Evolutionary conservation across 345 rosid species (phyloP).

Genomic region (Gossypium ekmanianum): DNA sequence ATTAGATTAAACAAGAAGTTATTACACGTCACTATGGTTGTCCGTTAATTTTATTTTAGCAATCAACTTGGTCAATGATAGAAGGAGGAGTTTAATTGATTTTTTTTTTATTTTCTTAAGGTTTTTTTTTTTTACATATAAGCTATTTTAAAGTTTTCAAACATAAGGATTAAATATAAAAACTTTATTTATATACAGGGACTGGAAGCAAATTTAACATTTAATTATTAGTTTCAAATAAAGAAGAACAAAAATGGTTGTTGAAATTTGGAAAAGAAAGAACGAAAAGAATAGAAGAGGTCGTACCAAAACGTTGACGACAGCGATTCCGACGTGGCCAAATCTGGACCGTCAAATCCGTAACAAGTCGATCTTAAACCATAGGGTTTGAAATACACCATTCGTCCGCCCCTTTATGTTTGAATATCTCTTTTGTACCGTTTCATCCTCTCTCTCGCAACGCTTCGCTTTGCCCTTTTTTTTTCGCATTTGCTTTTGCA

Average conservation of each 20-base stretch:
- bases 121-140: no score
- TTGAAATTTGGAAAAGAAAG: slow-evolving; percentile 21
- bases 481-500: slow-evolving; percentile 18
- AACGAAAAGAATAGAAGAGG: neutral
- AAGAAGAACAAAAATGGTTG: neutral
- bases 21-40: no score
- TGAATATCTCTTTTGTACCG: slow-evolving; percentile 42
- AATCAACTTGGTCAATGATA: no score
- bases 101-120: no score
- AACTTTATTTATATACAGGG: no score
- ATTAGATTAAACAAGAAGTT: no score
- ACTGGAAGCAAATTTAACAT: no score
- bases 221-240: neutral
- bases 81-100: no score
- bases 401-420: slow-evolving; percentile 63
- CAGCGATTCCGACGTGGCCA: slow-evolving; percentile 16
- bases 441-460: slow-evolving; percentile 28
- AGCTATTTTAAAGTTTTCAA: no score
- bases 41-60: no score
- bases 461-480: neutral
- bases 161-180: no score
- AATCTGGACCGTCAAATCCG: slow-evolving; percentile 27
- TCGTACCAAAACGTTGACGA: slow-evolving; percentile 30
- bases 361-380: slow-evolving; percentile 30
- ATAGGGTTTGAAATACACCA: slow-evolving; percentile 45